phyloP scores from a whole-genome alignment of 257 asterid genomes.

The Henckelia pumila region DNA sequence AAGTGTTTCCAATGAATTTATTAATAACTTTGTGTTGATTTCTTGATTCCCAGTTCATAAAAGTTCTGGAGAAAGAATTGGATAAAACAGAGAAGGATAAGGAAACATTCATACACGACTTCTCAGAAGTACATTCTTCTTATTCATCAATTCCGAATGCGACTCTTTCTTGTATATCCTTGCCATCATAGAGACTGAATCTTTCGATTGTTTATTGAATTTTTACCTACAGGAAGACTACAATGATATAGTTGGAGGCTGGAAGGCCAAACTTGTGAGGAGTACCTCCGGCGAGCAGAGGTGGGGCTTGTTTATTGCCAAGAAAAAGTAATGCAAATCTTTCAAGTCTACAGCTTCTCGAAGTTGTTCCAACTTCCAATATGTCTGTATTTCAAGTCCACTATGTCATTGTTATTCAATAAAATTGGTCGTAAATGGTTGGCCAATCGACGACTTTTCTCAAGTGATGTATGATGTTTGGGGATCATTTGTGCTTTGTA shows the following conservation, averaged over 20 bases:
- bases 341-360: neutral
- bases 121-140: slow-evolving; percentile 64
- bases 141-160: neutral
- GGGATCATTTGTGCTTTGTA: slow-evolving; percentile 11
- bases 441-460: slow-evolving; percentile 9
- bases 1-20: neutral
- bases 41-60: slow-evolving; percentile 56
- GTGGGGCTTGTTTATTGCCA: slow-evolving; percentile 92
- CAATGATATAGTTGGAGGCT: slow-evolving; percentile 53
- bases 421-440: slow-evolving; percentile 18
- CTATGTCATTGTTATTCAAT: slow-evolving; percentile 12
- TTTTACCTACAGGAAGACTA: slow-evolving; percentile 43
- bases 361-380: neutral
- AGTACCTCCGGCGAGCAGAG: slow-evolving; percentile 87
- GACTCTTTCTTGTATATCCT: neutral
- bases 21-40: neutral
- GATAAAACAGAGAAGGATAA: slow-evolving; percentile 65
- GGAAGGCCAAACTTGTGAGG: slow-evolving; percentile 59
- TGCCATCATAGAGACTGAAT: neutral
- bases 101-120: slow-evolving; percentile 66
- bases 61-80: slow-evolving; percentile 76
- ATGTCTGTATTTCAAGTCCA: slow-evolving; percentile 17
- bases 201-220: neutral
- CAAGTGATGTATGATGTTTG: neutral
- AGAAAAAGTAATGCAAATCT: slow-evolving; percentile 43